These are phyloP conservation scores for Neofusicoccum umdonicola DNA, from an alignment of 2,329 filamentous ascomycete species.

Conservation along the genomic window DNA sequence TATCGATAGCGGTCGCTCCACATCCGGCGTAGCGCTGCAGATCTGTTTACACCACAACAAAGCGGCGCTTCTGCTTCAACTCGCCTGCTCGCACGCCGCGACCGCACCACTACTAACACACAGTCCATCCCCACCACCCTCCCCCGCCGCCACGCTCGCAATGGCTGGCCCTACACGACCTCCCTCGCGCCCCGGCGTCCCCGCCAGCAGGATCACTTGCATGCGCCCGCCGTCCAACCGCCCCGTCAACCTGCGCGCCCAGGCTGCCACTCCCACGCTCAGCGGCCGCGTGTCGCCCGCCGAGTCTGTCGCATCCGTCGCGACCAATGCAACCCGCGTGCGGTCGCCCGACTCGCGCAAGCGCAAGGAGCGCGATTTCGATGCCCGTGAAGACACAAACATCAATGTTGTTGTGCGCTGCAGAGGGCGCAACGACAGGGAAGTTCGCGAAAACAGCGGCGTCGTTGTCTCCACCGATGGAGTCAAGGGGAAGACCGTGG, in stretches of 20 bases:
- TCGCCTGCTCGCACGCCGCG: neutral
- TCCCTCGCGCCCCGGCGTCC: slow-evolving; percentile 51
- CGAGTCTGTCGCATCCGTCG: slow-evolving; percentile 62
- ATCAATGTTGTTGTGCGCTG: slow-evolving; percentile 97
- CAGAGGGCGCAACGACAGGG: slow-evolving; percentile 85
- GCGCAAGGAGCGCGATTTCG: slow-evolving; percentile 84
- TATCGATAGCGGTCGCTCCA: neutral
- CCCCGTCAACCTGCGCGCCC: slow-evolving; percentile 51
- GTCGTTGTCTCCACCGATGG: slow-evolving; percentile 87
- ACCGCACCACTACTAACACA: neutral
- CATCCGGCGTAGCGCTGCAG: neutral
- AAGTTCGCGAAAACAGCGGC: slow-evolving; percentile 90
- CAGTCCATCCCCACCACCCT: neutral
- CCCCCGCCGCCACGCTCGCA: slow-evolving; percentile 10
- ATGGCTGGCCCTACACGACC: slow-evolving; percentile 58
- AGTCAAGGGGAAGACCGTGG: slow-evolving; percentile 79
- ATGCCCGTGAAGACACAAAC: slow-evolving; percentile 78
- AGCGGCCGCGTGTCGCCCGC: slow-evolving; percentile 65
- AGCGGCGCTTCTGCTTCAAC: neutral
- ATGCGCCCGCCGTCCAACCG: slow-evolving; percentile 57
- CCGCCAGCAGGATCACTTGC: slow-evolving; percentile 49
- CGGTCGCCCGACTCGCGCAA: slow-evolving; percentile 57
- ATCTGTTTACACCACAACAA: slow-evolving; percentile 14
- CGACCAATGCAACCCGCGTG: slow-evolving; percentile 37
- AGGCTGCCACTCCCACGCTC: slow-evolving; percentile 45